These are phyloP conservation scores for Penicillium canariense DNA, from an alignment of 495 filamentous ascomycete species.

Conservation along the genomic window DNA sequence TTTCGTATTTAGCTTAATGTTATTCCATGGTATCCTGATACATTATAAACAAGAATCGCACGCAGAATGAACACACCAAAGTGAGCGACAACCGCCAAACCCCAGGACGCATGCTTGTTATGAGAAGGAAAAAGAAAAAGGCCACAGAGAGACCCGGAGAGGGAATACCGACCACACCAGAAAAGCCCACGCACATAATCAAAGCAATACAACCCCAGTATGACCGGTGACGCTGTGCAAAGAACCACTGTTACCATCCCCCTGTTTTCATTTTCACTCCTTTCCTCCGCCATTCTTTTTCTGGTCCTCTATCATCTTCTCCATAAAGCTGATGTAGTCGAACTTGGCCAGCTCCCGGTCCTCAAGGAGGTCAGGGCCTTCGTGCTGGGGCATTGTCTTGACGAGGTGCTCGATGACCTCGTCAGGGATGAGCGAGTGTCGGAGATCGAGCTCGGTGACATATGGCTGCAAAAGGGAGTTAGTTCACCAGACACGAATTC, in stretches of 20 bases:
- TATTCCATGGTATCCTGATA: constrained; percentile 27
- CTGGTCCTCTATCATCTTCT: constrained; percentile 57
- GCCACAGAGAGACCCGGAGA: constrained; percentile 12
- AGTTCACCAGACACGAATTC: constrained; percentile 4
- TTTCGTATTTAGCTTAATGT: constrained; percentile 8
- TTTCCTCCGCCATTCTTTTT: constrained; percentile 27
- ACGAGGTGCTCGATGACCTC: constrained; percentile 91
- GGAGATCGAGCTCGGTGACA: constrained; percentile 94
- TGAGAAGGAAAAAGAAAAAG: constrained; percentile 16
- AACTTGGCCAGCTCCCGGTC: constrained; percentile 77
- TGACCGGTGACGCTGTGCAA: constrained; percentile 32
- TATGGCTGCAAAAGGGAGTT: constrained; percentile 59
- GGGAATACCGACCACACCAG: constrained; percentile 5
- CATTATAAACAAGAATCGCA: constrained; percentile 21
- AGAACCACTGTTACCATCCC: constrained; percentile 16
- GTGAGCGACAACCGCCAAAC: constrained; percentile 24
- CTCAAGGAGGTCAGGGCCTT: constrained; percentile 73
- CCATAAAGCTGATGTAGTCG: constrained; percentile 93
- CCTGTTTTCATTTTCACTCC: constrained; percentile 21
- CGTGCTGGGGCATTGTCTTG: constrained; percentile 77
- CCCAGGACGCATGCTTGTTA: constrained; percentile 35
- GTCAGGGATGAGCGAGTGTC: constrained; percentile 91
- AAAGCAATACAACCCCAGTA: constrained; percentile 18
- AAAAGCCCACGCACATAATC: constrained; percentile 21
- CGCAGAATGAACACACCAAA: constrained; percentile 12